Percentiles rank a stretch among this genome's conserved stretches.
These are phyloP conservation scores for Crepidotus variabilis DNA, from an alignment of 768 basidiomycete species.

Conservation along the genomic window DNA sequence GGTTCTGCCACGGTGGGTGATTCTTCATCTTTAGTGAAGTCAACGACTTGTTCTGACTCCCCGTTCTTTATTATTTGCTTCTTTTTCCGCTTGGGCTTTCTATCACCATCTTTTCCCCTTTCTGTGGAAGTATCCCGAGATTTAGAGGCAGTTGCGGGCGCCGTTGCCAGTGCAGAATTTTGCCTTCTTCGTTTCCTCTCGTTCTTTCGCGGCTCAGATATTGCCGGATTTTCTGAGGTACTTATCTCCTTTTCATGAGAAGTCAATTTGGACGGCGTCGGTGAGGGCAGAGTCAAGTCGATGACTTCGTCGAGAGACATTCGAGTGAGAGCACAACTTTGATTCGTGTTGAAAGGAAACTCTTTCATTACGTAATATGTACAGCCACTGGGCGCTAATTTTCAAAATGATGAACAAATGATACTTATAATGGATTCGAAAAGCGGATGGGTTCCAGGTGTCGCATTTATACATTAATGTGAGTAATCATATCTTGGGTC, in stretches of 20 bases:
- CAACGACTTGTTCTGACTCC: background rate
- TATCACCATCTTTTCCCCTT: background rate
- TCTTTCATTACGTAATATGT: background rate
- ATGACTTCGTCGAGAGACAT: conserved; percentile 22
- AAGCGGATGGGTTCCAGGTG: background rate
- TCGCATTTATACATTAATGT: conserved; percentile 22
- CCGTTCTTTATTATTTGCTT: background rate
- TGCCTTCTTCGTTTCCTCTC: background rate
- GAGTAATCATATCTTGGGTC: conserved; percentile 38
- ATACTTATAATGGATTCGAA: background rate
- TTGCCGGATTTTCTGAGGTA: background rate
- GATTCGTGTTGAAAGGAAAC: background rate
- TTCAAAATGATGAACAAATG: background rate
- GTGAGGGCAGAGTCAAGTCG: conserved; percentile 26
- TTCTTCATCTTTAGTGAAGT: background rate
- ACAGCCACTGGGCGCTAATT: background rate
- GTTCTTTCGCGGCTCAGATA: background rate
- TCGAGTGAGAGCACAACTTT: background rate
- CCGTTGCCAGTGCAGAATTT: background rate
- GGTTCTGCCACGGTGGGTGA: background rate
- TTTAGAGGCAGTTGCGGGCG: conserved; percentile 14
- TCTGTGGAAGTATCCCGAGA: background rate
- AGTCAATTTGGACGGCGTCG: background rate
- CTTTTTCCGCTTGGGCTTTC: background rate
- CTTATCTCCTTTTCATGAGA: background rate